Evolutionary conservation across 768 basidiomycete species (phyloP).

Genomic region (Agrocybe chaxingu): DNA sequence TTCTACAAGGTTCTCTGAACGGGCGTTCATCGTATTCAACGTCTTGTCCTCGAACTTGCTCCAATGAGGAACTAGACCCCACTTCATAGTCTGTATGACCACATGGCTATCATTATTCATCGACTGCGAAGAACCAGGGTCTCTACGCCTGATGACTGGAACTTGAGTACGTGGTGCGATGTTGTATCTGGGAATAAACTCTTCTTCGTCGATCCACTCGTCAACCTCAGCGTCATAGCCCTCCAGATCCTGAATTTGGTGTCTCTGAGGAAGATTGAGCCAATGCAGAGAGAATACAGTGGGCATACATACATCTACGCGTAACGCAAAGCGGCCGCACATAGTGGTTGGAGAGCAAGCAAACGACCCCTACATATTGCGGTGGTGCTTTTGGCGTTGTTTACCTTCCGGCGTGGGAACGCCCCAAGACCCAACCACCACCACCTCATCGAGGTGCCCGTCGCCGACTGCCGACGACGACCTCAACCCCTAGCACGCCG

Average conservation of each 20-base stretch:
- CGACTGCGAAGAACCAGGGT: slow-evolving; percentile 16
- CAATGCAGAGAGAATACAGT: background rate
- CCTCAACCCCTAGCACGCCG: slow-evolving; percentile 11
- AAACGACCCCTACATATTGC: background rate
- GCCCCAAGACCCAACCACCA: slow-evolving; percentile 4
- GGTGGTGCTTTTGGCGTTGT: slow-evolving; percentile 2
- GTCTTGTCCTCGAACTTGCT: slow-evolving; percentile 67
- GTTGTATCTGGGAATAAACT: slow-evolving; percentile 71
- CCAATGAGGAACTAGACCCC: slow-evolving; percentile 90
- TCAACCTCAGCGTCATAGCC: slow-evolving; percentile 43
- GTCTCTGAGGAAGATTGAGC: slow-evolving; percentile 23
- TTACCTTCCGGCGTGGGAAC: slow-evolving; percentile 17
- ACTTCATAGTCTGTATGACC: slow-evolving; percentile 80
- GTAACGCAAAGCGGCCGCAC: slow-evolving; percentile 65
- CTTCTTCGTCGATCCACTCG: slow-evolving; percentile 60
- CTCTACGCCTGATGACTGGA: slow-evolving; percentile 63
- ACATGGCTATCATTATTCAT: slow-evolving; percentile 19
- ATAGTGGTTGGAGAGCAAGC: slow-evolving; percentile 25
- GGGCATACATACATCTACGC: slow-evolving; percentile 36
- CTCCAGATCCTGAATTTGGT: slow-evolving; percentile 40
- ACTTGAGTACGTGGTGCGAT: slow-evolving; percentile 79
- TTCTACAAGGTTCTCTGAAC: slow-evolving; percentile 75
- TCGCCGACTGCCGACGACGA: slow-evolving; percentile 1
- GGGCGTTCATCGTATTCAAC: slow-evolving; percentile 87
- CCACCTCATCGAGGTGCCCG: background rate